phyloP scores from a whole-genome alignment of 2,329 filamentous ascomycete species.

The Trichoderma sp. region DNA sequence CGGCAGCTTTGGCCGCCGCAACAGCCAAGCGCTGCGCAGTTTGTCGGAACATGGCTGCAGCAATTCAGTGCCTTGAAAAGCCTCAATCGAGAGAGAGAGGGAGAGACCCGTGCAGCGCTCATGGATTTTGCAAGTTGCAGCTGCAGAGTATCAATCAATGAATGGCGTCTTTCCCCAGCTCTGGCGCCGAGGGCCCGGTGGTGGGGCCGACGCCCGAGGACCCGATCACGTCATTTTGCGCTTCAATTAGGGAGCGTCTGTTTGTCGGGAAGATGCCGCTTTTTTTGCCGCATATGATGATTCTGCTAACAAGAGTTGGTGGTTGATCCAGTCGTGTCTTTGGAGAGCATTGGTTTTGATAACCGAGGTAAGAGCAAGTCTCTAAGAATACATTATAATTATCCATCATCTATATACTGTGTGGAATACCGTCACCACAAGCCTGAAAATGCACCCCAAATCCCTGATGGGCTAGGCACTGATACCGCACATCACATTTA shows the following conservation, averaged over 20 bases:
- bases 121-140: conserved; percentile 11
- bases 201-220: conserved; percentile 22
- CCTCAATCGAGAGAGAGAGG: background rate
- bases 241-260: conserved; percentile 1
- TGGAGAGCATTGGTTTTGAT: background rate
- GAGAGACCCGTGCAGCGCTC: background rate
- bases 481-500: background rate
- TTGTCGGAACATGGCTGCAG: conserved; percentile 64
- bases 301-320: background rate
- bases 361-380: background rate
- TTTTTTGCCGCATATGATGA: background rate
- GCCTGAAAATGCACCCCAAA: background rate
- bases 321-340: background rate
- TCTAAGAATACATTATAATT: background rate
- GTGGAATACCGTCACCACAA: background rate
- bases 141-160: background rate
- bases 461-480: background rate
- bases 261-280: background rate
- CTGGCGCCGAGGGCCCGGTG: conserved; percentile 24
- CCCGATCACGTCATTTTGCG: conserved; percentile 30
- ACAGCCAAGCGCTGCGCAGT: conserved; percentile 67
- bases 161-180: background rate
- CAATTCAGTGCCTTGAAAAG: background rate
- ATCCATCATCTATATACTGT: background rate
- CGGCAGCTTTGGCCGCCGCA: conserved; percentile 50